Percentiles rank a stretch among this genome's conserved stretches.
phyloP scores from a whole-genome alignment of 2,329 filamentous ascomycete species.

The Penicillium sp. region DNA sequence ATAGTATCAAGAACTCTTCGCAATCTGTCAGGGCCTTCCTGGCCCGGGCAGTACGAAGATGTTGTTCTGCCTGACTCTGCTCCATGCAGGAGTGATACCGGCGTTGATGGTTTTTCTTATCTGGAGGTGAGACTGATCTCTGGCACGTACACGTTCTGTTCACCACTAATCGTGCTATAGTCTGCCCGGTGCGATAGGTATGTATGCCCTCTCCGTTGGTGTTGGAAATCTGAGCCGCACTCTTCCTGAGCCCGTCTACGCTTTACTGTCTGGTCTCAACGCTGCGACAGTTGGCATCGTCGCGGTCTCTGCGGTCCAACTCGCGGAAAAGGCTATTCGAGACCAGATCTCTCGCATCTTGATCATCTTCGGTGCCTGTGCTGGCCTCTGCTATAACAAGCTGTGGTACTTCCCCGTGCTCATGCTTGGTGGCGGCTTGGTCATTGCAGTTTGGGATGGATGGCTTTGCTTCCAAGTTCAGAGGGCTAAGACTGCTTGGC shows the following conservation, averaged over 20 bases:
- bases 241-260: conserved; percentile 63
- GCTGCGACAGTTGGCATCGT: conserved; percentile 70
- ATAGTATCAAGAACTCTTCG: conserved; percentile 71
- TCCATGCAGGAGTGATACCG: conserved; percentile 59
- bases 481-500: conserved; percentile 27
- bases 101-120: conserved; percentile 61
- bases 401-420: conserved; percentile 73
- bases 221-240: conserved; percentile 59
- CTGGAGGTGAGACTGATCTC: conserved; percentile 54
- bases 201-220: conserved; percentile 66
- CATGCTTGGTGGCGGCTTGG: conserved; percentile 56
- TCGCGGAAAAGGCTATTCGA: conserved; percentile 66
- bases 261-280: conserved; percentile 69
- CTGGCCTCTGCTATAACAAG: conserved; percentile 67
- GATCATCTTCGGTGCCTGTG: conserved; percentile 62
- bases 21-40: conserved; percentile 64
- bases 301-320: conserved; percentile 65
- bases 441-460: conserved; percentile 57
- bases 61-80: conserved; percentile 64
- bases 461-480: conserved; percentile 49
- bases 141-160: too few relatives aligned
- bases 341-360: conserved; percentile 62
- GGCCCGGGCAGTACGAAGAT: conserved; percentile 71
- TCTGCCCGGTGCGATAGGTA: conserved; percentile 67
- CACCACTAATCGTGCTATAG: conserved; percentile 32